These are phyloP conservation scores for Albifimbria verrucaria DNA, from an alignment of 2,329 filamentous ascomycete genomes.

Conservation along the genomic window DNA sequence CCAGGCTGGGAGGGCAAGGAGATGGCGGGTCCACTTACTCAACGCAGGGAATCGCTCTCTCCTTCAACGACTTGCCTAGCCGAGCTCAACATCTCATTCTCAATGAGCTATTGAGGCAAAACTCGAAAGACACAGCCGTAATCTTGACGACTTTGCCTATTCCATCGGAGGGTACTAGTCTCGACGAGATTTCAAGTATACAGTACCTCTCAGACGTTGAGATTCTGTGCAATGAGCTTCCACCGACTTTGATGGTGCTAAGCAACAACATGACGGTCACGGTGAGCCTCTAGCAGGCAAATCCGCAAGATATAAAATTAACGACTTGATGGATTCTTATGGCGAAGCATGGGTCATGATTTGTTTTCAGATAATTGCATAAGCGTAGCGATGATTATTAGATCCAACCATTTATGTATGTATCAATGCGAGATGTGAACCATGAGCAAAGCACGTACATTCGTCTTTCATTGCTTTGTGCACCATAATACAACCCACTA, in stretches of 20 bases:
- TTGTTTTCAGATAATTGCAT: too few relatives aligned
- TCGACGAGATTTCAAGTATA: constrained; percentile 66
- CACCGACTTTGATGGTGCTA: constrained; percentile 74
- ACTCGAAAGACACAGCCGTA: constrained; percentile 70
- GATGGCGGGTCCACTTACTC: constrained; percentile 45
- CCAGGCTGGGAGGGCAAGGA: constrained; percentile 18
- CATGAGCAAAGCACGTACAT: too few relatives aligned
- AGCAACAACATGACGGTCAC: constrained; percentile 91
- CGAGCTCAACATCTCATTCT: constrained; percentile 82
- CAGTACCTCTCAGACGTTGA: constrained; percentile 76
- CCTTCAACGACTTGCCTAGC: constrained; percentile 83
- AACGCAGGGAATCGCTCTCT: constrained; percentile 64
- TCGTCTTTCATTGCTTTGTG: too few relatives aligned
- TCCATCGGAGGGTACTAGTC: constrained; percentile 71
- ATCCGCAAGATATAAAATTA: not conserved
- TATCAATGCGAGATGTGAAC: too few relatives aligned
- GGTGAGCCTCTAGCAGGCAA: constrained; percentile 55
- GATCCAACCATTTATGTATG: too few relatives aligned
- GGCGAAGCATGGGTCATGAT: too few relatives aligned
- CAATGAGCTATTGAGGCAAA: constrained; percentile 73
- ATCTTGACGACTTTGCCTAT: constrained; percentile 82
- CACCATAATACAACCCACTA: too few relatives aligned
- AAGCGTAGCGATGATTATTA: too few relatives aligned
- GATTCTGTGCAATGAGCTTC: constrained; percentile 71
- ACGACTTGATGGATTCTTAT: not conserved